A percentile compares a stretch with the other conserved stretches of the same genome.
Conservation (phyloP, 176 grass and related monocot species). For the Dactylis glomerata region DNA sequence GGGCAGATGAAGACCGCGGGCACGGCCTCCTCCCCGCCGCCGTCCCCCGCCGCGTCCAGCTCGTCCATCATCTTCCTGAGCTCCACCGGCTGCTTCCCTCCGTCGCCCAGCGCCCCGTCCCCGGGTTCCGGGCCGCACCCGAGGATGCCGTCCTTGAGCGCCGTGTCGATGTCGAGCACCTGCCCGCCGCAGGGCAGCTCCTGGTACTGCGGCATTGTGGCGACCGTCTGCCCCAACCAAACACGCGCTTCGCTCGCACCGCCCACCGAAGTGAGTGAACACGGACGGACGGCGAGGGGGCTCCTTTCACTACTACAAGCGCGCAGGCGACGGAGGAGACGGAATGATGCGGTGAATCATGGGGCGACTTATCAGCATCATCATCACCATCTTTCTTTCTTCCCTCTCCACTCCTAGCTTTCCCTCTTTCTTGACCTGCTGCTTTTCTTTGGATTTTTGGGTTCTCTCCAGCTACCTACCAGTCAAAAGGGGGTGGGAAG, state of each 20-base stretch:
- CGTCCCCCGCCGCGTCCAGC: conserved; percentile 60
- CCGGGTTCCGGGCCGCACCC: conserved; percentile 43
- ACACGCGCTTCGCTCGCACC: neutral
- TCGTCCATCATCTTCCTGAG: conserved; percentile 91
- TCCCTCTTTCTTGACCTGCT: conserved; percentile 46
- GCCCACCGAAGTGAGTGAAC: neutral
- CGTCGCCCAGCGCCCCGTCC: conserved; percentile 22
- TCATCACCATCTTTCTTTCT: conserved; percentile 37
- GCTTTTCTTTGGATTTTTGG: conserved; percentile 48
- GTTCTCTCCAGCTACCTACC: conserved; percentile 22
- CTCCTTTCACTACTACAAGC: conserved; percentile 14
- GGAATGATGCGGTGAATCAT: conserved; percentile 56
- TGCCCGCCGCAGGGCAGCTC: conserved; percentile 76
- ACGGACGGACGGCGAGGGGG: conserved; percentile 21
- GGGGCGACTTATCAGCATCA: conserved; percentile 46
- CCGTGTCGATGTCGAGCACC: conserved; percentile 93
- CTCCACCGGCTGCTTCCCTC: conserved; percentile 56
- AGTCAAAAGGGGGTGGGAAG: conserved; percentile 23
- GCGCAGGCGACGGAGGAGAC: conserved; percentile 13
- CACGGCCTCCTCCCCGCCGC: conserved; percentile 60
- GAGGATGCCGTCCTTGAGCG: conserved; percentile 90
- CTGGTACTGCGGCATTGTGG: conserved; percentile 84
- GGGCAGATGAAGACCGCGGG: conserved; percentile 97
- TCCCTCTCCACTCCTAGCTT: neutral
- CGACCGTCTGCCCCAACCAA: neutral